Conservation (phyloP, 257 asterid species). For the Linaria vulgaris region DNA sequence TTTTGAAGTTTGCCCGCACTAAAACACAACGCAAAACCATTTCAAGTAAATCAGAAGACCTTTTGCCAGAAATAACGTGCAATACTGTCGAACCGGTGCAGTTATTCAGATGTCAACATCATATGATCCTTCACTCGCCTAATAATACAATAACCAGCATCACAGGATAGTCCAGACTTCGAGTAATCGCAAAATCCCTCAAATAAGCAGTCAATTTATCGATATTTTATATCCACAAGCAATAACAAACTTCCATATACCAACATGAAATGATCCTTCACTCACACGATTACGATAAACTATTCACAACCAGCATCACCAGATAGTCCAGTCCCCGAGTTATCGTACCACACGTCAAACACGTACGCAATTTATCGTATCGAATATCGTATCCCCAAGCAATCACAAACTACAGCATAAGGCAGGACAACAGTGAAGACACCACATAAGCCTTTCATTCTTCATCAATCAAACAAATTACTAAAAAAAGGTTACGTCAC, state of each 20-base stretch:
- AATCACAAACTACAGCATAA: neutral
- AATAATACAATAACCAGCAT: too few relatives aligned
- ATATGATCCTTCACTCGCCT: neutral
- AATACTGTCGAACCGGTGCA: neutral
- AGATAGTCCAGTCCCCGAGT: slow-evolving; percentile 1
- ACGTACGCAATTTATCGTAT: too few relatives aligned
- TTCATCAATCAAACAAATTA: slow-evolving; percentile 11
- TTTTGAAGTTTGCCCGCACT: neutral
- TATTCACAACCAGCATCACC: neutral
- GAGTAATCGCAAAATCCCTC: too few relatives aligned
- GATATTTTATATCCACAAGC: too few relatives aligned
- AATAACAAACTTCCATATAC: too few relatives aligned
- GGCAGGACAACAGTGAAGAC: neutral
- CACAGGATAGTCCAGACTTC: too few relatives aligned
- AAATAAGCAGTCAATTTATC: too few relatives aligned
- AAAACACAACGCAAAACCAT: neutral
- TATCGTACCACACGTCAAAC: too few relatives aligned
- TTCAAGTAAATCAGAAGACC: slow-evolving; percentile 9
- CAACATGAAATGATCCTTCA: neutral
- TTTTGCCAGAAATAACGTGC: neutral
- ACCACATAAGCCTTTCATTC: slow-evolving; percentile 6
- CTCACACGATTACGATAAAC: slow-evolving; percentile 8
- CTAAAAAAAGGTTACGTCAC: slow-evolving; percentile 9
- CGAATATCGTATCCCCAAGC: too few relatives aligned
- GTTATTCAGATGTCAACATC: slow-evolving; percentile 2